phyloP scores from a whole-genome alignment of 2,329 filamentous ascomycete genomes.

The Thelonectria rubi region DNA sequence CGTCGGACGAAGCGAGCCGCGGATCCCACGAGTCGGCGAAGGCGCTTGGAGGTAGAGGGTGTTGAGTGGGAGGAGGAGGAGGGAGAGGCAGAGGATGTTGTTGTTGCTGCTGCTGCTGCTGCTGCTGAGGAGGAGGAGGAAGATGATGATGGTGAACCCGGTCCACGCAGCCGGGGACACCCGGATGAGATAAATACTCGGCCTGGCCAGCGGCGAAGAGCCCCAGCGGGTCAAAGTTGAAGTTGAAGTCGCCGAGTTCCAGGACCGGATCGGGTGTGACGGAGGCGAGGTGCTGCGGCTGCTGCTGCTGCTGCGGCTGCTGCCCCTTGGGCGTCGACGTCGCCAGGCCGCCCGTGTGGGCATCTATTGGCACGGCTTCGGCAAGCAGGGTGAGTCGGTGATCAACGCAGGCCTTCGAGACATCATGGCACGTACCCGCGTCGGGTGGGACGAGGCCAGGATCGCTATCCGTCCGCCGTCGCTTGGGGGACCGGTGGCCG shows the following conservation, averaged over 20 bases:
- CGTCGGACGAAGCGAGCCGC: slow-evolving; percentile 24
- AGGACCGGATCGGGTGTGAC: slow-evolving; percentile 44
- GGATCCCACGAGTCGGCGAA: slow-evolving; percentile 42
- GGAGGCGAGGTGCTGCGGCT: slow-evolving; percentile 28
- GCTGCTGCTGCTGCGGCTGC: no score
- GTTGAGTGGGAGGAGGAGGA: not conserved
- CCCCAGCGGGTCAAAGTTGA: slow-evolving; percentile 47
- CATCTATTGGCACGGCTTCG: slow-evolving; percentile 43
- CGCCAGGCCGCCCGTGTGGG: slow-evolving; percentile 33
- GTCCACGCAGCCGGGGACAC: slow-evolving; percentile 26
- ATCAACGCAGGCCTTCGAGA: slow-evolving; percentile 29
- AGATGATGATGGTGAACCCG: slow-evolving; percentile 24
- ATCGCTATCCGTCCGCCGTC: slow-evolving; percentile 48
- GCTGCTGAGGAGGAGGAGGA: not conserved
- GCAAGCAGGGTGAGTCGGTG: slow-evolving; percentile 40
- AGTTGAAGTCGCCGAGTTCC: slow-evolving; percentile 47
- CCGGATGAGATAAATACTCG: slow-evolving; percentile 45
- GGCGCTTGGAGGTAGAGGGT: slow-evolving; percentile 4
- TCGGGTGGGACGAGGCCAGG: slow-evolving; percentile 47
- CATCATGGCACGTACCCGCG: slow-evolving; percentile 46
- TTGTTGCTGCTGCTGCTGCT: no score
- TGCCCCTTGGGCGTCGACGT: slow-evolving; percentile 32
- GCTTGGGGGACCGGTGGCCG: slow-evolving; percentile 49
- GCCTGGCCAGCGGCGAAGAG: slow-evolving; percentile 40
- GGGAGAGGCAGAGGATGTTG: not conserved